Evolutionary conservation across 805 yeast genomes (phyloP), one percentile per base, ranked within the genome.

Genomic region (Spathaspora girioi): DNA sequence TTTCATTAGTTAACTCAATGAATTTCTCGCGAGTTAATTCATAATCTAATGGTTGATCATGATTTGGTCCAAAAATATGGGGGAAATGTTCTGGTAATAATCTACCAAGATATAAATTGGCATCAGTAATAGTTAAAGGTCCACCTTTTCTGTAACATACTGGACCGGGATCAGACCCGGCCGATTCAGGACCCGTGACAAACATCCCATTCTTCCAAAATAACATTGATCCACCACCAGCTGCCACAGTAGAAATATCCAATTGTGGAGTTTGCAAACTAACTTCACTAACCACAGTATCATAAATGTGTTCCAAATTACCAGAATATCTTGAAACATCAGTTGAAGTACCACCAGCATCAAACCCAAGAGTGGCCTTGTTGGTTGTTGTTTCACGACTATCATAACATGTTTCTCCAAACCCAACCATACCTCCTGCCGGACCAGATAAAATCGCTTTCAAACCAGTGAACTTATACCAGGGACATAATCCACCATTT

Each of bases 371-470:
- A 29, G 75, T 70, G 17, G 73, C 74, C 42, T 51, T 59, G 18
- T 54, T 32, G 2, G 58, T 26, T 1, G 31, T 47, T n/a, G 26
- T 4, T 23, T 23, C 26, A 23, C 26, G 26, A 23, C 54, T 40
- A 54, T 77, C 81, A 63, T 77, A 89, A 54, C 96, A 88, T 0
- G 98, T 92, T 48, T 82, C 78, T 0, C 97, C 89, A 59, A 83
- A 89, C 0, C 98, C 98, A 32, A 93, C 97, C 52, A 93, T 96
- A 47, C 98, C 98, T 38, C 98, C 98, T 9, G 98, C 98, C 2
- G 98, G 98, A 2, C 98, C 98, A 1, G 97, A 89, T 35, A 93
- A 69, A 46, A 93, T 87, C 3, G 98, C 96, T 58, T 83, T 79
- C 38, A 93, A 73, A 1, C 98, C 98, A 0, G 97, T 86, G 65